A percentile compares a stretch with the other conserved stretches of the same genome.
Conservation (phyloP, 352 stramenopile species). For the Phytopythium vexans region DNA sequence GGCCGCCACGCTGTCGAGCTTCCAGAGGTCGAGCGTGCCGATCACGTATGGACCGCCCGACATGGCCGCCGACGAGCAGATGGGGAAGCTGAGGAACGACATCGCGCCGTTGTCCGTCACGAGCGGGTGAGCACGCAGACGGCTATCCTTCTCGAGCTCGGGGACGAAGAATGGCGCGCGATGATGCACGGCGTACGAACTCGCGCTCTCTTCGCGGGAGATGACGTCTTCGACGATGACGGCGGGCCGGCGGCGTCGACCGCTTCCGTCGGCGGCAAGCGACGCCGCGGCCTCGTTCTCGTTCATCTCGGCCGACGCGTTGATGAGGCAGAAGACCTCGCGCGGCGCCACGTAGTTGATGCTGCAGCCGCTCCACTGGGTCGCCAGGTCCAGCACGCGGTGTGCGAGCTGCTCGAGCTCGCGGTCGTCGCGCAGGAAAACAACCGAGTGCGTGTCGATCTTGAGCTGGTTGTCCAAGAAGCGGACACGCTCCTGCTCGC, state of each 20-base stretch:
- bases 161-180: constrained; percentile 63
- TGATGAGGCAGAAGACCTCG: constrained; percentile 70
- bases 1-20: constrained; percentile 38
- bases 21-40: constrained; percentile 72
- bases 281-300: background rate
- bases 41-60: constrained; percentile 30
- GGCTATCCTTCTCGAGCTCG: constrained; percentile 53
- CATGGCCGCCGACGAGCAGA: constrained; percentile 39
- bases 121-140: constrained; percentile 67
- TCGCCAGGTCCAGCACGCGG: constrained; percentile 46
- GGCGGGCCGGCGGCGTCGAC: constrained; percentile 24
- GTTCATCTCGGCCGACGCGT: constrained; percentile 25
- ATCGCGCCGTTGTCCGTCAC: constrained; percentile 52
- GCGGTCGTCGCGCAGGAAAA: constrained; percentile 56
- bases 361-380: constrained; percentile 64
- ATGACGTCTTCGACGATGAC: constrained; percentile 54
- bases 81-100: constrained; percentile 67
- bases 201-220: constrained; percentile 62
- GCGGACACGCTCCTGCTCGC: constrained; percentile 41
- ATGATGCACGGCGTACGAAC: constrained; percentile 66
- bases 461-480: constrained; percentile 57
- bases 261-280: too few relatives aligned
- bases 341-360: constrained; percentile 59
- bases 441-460: constrained; percentile 51
- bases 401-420: constrained; percentile 47